Conservation (phyloP, 306 rosid species). For the Crataegus laevigata region DNA sequence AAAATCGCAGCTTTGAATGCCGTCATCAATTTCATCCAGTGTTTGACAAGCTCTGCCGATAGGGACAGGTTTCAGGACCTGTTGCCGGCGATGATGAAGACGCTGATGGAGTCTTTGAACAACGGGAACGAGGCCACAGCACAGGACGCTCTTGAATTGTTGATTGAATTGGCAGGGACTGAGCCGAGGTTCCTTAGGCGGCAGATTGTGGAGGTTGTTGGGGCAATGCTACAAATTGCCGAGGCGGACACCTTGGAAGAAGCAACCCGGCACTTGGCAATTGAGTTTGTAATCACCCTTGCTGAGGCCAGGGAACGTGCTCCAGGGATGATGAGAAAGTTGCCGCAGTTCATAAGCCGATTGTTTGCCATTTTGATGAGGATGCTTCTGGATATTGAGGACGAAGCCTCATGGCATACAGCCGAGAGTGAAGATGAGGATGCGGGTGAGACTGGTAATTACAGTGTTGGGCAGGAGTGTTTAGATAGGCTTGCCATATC, state of each 20-base stretch:
- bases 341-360: slow-evolving; percentile 88
- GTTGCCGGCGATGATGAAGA: slow-evolving; percentile 86
- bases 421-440: slow-evolving; percentile 90
- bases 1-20: slow-evolving; percentile 83
- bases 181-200: slow-evolving; percentile 85
- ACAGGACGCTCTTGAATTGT: slow-evolving; percentile 83
- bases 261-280: slow-evolving; percentile 87
- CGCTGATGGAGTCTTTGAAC: slow-evolving; percentile 76
- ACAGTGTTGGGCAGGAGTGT: slow-evolving; percentile 94
- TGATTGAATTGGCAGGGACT: slow-evolving; percentile 84
- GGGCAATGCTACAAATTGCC: slow-evolving; percentile 83
- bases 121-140: slow-evolving; percentile 86
- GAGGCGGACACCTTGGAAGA: slow-evolving; percentile 85
- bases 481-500: slow-evolving; percentile 87
- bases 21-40: slow-evolving; percentile 88
- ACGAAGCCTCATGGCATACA: slow-evolving; percentile 74
- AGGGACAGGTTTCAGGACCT: slow-evolving; percentile 91
- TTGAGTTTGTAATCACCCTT: slow-evolving; percentile 86
- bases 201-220: slow-evolving; percentile 84
- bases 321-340: slow-evolving; percentile 95
- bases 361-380: slow-evolving; percentile 80
- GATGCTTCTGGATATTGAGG: slow-evolving; percentile 80
- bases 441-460: slow-evolving; percentile 80
- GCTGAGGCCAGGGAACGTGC: slow-evolving; percentile 97
- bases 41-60: slow-evolving; percentile 61